Evolutionary conservation across 140 eudicot genomes (phyloP), one percentile per base, ranked within the genome.

Genomic region (Bidens hawaiensis): DNA sequence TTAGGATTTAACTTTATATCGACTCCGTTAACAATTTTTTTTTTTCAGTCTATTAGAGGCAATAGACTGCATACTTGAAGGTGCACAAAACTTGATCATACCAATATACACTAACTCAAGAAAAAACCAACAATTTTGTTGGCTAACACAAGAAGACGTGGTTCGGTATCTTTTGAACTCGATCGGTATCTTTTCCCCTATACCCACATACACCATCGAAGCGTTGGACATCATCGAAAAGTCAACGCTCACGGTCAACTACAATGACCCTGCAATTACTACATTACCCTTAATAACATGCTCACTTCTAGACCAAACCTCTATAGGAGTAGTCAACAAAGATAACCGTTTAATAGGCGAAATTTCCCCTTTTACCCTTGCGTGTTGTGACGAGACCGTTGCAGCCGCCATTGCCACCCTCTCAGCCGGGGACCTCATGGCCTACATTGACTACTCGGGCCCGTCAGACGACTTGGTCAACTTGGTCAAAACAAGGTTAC

Each of bases 71-170:
- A 82, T 91, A 23, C 95, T 87, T 45, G 95, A 85, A 71, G 99
- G 99, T 31, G 79, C 96, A 38, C 99, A 91, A 62, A 87, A 88
- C 79, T 74, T 91, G 47, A 80, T 91, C 6, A 79, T 91, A 68
- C 98, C 98, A 23, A 75, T 77, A 16, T 70, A 72, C 68, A 81
- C 64, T 67, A 64, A 67, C 53, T 15, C 52, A 46, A 65, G 83
- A 78, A 70, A 72, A 65, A 75, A 27, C 60, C 81, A 60, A 6
- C 63, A 76, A 30, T 82, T 60, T 51, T 91, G 99, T 34, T 87
- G 95, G 96, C 66, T 91, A 26, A 78, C 96, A 0, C 96, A 81
- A 24, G 99, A 91, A 79, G 96, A 91, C 62, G 71, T 91, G 3
- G 68, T 85, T 46, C 99, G 99, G 34, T 91, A 71, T 77, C 84